Evolutionary conservation across 805 yeast genomes (phyloP).

Genomic region (Hanseniaspora osmophila): DNA sequence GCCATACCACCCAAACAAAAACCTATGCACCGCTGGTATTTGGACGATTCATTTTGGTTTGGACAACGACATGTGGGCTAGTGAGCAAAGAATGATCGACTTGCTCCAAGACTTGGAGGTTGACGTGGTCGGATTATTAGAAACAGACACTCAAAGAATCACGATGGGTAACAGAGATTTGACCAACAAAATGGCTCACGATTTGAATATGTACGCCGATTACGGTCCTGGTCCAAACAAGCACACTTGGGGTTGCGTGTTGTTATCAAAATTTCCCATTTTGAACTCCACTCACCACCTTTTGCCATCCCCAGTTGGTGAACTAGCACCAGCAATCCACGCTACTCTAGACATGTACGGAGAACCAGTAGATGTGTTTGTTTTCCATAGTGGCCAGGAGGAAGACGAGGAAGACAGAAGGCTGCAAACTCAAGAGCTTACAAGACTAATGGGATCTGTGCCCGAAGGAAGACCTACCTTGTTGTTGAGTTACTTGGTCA

Average conservation of each 20-base stretch:
- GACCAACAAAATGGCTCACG: slow-evolving; percentile 83
- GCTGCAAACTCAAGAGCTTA: slow-evolving; percentile 63
- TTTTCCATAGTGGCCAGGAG: slow-evolving; percentile 96
- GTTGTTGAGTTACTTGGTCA: slow-evolving; percentile 78
- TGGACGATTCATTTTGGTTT: slow-evolving; percentile 98
- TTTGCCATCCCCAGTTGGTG: slow-evolving; percentile 94
- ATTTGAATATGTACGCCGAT: slow-evolving; percentile 86
- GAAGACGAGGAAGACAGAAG: slow-evolving; percentile 92
- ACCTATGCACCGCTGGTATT: slow-evolving; percentile 81
- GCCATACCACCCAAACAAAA: slow-evolving; percentile 55
- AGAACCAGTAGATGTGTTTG: slow-evolving; percentile 76
- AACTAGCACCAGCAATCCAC: slow-evolving; percentile 93
- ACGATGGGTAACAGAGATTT: slow-evolving; percentile 92
- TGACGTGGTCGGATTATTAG: slow-evolving; percentile 82
- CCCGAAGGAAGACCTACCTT: slow-evolving; percentile 55
- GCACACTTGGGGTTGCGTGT: slow-evolving; percentile 96
- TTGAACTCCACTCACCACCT: slow-evolving; percentile 79
- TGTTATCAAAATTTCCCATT: slow-evolving; percentile 89
- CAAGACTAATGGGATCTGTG: slow-evolving; percentile 70
- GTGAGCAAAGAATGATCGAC: slow-evolving; percentile 79
- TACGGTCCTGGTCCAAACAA: slow-evolving; percentile 96
- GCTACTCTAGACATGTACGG: slow-evolving; percentile 91
- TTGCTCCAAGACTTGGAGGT: slow-evolving; percentile 74
- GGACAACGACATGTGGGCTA: slow-evolving; percentile 96
- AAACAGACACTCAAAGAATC: slow-evolving; percentile 84